Base-by-base conservation (phyloP, 1,284 basidiomycete genomes). In the Rhodotorula glutinis region DNA sequence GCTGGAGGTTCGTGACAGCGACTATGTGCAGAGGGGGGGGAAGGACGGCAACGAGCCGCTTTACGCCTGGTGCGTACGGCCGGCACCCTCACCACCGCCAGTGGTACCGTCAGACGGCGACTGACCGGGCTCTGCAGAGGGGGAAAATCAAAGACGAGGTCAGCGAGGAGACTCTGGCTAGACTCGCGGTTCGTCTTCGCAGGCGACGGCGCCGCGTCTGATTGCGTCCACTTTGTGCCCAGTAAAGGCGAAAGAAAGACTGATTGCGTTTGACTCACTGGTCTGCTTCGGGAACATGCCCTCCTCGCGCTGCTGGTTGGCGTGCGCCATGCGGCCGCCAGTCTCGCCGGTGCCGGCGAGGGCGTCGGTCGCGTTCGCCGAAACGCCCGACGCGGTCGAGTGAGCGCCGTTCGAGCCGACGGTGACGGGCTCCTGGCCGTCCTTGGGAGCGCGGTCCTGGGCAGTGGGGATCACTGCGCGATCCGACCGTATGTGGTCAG, bases 401-500 rank as follows among this genome's bases (percentile, higher is more conserved):
- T 23, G 10, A 19, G 55, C 49, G 30, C 62, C 62, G 38, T 33
- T 56, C n/a, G 56, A 57, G 51, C 62, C 62, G 55, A 63, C 62
- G 23, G 3, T 2, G 49, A 63, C 62, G 40, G 62, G 56, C 14
- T 43, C 17, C 29, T 44, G n/a, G 55, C 62, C 62, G 56, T 63
- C 56, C 29, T 57, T 53, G 56, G 62, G 29, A 25, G 55, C 41
- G 41, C 62, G 62, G 62, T 63, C 62, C 3, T 29, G 21, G n/a
- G 56, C 55, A 30, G 62, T 46, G 51, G 62, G 62, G 56, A 63
- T 57, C 62, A 63, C 54, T 58, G 27, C 29, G 30, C 16, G 57
- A 11, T 4, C 7, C 13, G 21, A 17, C n/a, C n/a, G n/a, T 2
- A 16, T 4, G 10, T 8, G 5, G 30, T 58, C 33, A 19, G 46